Evolutionary conservation across 148 eudicot species (phyloP).

Genomic region (Amaranthus hypochondriacus): DNA sequence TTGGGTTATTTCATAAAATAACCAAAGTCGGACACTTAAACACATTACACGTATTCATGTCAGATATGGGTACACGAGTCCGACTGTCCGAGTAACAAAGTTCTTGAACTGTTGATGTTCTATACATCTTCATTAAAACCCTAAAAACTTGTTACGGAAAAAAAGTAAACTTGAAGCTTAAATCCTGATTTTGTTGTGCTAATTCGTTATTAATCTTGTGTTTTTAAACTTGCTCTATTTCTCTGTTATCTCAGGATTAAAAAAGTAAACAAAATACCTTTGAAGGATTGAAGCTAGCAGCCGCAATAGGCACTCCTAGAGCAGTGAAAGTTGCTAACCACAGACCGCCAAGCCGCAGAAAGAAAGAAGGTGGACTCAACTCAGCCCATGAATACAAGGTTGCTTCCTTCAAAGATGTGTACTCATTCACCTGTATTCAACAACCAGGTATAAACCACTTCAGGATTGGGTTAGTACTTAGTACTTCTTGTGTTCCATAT

Average conservation of each 20-base stretch:
- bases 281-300: conserved; percentile 97
- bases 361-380: conserved; percentile 64
- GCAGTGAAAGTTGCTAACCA: conserved; percentile 81
- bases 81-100: too few species aligned
- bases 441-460: too few species aligned
- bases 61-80: too few species aligned
- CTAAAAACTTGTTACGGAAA: background rate
- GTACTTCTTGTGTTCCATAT: too few species aligned
- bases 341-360: conserved; percentile 80
- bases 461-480: too few species aligned
- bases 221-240: background rate
- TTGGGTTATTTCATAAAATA: too few species aligned
- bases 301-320: conserved; percentile 83
- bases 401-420: conserved; percentile 76
- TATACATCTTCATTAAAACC: background rate
- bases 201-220: background rate
- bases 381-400: conserved; percentile 94
- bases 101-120: background rate
- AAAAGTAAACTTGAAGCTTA: background rate
- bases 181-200: background rate
- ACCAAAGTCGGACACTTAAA: too few species aligned
- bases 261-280: conserved; percentile 34
- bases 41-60: too few species aligned
- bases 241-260: background rate
- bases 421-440: conserved; percentile 73